Conservation (phyloP, 1,284 basidiomycete genomes). For the Pseudozyma tsukubaensis region DNA sequence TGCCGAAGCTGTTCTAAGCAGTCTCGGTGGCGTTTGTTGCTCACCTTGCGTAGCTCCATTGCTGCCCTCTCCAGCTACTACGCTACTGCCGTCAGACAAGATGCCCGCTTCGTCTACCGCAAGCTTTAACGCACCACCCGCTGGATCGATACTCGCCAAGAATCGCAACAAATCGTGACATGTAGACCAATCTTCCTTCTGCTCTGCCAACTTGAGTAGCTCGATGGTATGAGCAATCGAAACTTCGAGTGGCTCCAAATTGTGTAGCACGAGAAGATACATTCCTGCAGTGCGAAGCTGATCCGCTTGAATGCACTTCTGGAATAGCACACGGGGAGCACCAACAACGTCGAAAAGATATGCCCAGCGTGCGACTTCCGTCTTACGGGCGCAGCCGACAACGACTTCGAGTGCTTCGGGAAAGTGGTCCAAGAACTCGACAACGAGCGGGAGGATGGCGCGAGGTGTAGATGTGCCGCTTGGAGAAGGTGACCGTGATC, state of each 20-base stretch:
- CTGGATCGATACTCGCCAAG: slow-evolving; percentile 71
- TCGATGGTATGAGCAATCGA: slow-evolving; percentile 57
- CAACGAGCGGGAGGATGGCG: slow-evolving; percentile 76
- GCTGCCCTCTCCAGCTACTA: neutral
- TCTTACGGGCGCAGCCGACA: slow-evolving; percentile 95
- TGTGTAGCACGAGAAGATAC: slow-evolving; percentile 92
- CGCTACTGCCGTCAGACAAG: slow-evolving; percentile 1
- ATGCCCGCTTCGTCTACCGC: slow-evolving; percentile 38
- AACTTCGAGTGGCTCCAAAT: slow-evolving; percentile 83
- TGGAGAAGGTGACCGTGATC: neutral
- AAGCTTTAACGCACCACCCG: slow-evolving; percentile 69
- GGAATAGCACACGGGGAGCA: slow-evolving; percentile 88
- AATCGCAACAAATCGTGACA: slow-evolving; percentile 71
- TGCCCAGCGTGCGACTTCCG: slow-evolving; percentile 90
- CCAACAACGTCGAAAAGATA: slow-evolving; percentile 90
- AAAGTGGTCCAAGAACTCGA: slow-evolving; percentile 95
- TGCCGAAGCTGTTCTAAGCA: slow-evolving; percentile 15
- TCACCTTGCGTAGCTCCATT: neutral
- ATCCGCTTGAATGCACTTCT: slow-evolving; percentile 81
- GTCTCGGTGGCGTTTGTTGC: slow-evolving; percentile 10
- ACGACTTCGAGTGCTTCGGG: slow-evolving; percentile 89
- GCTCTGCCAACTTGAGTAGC: slow-evolving; percentile 52
- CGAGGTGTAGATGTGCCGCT: slow-evolving; percentile 60
- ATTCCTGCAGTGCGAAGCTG: slow-evolving; percentile 89
- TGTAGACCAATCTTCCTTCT: slow-evolving; percentile 52